These are phyloP conservation scores for Stenogyne calaminthoides DNA, from an alignment of 305 asterid species.

Conservation along the genomic window DNA sequence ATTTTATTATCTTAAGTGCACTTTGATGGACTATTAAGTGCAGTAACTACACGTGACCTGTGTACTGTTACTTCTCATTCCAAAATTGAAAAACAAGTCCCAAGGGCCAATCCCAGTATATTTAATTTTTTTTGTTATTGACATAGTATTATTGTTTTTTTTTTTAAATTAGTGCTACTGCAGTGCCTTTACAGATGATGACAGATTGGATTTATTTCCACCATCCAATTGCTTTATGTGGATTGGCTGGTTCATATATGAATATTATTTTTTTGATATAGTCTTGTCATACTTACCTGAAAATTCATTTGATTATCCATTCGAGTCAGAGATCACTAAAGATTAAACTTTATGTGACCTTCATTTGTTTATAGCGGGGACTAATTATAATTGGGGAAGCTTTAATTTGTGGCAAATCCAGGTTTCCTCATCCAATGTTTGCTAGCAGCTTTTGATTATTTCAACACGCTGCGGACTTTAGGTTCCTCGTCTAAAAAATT, in stretches of 20 bases:
- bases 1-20: constrained; percentile 4
- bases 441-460: background rate
- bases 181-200: background rate
- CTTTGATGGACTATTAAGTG: constrained; percentile 9
- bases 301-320: background rate
- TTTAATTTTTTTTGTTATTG: too few relatives aligned
- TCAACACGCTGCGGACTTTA: background rate
- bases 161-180: background rate
- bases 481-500: background rate
- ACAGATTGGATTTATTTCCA: background rate
- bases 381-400: background rate
- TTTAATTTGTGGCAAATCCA: background rate
- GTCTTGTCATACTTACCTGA: background rate
- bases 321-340: constrained; percentile 13
- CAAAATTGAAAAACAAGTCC: background rate
- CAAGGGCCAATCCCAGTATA: background rate
- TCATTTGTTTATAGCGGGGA: background rate
- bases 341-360: background rate
- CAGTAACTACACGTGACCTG: background rate
- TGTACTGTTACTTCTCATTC: constrained; percentile 15
- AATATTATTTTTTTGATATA: background rate
- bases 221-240: constrained; percentile 3
- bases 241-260: background rate
- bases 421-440: background rate
- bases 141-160: background rate